Evolutionary conservation across 805 yeast species (phyloP).

Genomic region (Cyberlindnera xylosilytica): DNA sequence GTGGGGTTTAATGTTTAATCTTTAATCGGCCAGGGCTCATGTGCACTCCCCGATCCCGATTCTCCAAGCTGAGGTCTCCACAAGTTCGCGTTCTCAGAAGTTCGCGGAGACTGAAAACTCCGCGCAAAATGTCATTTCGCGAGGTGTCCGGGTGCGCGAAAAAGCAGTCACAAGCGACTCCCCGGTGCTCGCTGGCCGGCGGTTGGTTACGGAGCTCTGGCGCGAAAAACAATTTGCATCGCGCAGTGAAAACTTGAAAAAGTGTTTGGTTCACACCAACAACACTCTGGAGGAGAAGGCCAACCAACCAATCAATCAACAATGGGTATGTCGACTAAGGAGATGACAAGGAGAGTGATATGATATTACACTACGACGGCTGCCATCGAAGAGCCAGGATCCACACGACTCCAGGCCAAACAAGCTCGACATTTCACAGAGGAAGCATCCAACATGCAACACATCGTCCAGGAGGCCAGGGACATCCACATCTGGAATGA

Average conservation of each 20-base stretch:
- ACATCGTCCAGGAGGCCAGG: too few species aligned
- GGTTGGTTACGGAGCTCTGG: slow-evolving; percentile 21
- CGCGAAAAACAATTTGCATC: slow-evolving; percentile 17
- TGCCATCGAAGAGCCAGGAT: not conserved
- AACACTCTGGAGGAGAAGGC: slow-evolving; percentile 7
- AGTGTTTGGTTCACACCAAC: slow-evolving; percentile 14
- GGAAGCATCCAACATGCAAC: too few species aligned
- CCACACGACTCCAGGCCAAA: not conserved
- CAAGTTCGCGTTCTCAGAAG: too few species aligned
- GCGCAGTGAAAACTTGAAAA: slow-evolving; percentile 25
- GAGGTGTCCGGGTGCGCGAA: slow-evolving; percentile 21
- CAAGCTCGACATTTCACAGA: not conserved
- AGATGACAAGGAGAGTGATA: slow-evolving; percentile 1
- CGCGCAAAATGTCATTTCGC: not conserved
- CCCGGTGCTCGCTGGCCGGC: slow-evolving; percentile 8
- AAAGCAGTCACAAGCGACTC: too few species aligned
- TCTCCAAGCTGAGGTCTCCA: too few species aligned
- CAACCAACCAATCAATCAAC: slow-evolving; percentile 28
- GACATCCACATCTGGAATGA: too few species aligned
- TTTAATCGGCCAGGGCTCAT: not conserved
- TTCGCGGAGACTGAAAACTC: slow-evolving; percentile 1
- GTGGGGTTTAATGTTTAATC: slow-evolving; percentile 1
- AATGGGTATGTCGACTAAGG: slow-evolving; percentile 28
- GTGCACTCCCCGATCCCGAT: too few species aligned
- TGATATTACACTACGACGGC: not conserved